Evolutionary conservation across 768 basidiomycete genomes (phyloP), one percentile per base, ranked within the genome.

Genomic region (Cystobasidium tubakii): DNA sequence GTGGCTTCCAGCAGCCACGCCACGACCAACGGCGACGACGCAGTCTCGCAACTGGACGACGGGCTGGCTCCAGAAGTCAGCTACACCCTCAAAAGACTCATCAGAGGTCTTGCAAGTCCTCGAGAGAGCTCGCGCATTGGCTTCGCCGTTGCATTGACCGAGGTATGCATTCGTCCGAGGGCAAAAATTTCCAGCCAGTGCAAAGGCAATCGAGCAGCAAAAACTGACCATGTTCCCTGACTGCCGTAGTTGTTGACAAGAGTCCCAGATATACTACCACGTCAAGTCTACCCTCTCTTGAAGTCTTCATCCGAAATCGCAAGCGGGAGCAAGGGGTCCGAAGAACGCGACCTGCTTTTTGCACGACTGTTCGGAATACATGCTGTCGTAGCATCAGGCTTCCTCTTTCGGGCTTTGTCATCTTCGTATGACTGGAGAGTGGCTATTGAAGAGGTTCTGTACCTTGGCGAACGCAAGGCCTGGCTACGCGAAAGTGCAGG

Each of bases 61-160:
- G 66, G 66, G 12, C 66, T 67, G 7, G 66, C 66, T 15, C 23
- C 25, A 75, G 95, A 99, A 83, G 91, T 96, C 0, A 86, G 90
- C 6, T 99, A 99, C 80, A 90, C 94, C 3, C 87, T 98, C 78
- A 86, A 90, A 64, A 82, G 95, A 19, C 85, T 99, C 42, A 83
- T 95, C 21, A 85, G 92, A 50, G 95, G 95, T 15, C 84, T 99
- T 34, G 91, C 90, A 0, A 94, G 91, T 81, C 90, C 92, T 0
- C 84, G 93, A 78, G 94, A 99, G 80, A 91, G 91, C 81, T 95
- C 92, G 81, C 83, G 95, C 76, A 83, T 97, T 43, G 95, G 95
- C 21, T 99, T 97, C 80, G 92, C 93, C 10, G 95, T 99, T 54
- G 92, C 93, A 36, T 83, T 99, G 77, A 92, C 95, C 0, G 94